Conservation (phyloP, 208 protist genomes). For the Porcisia hertigi region DNA sequence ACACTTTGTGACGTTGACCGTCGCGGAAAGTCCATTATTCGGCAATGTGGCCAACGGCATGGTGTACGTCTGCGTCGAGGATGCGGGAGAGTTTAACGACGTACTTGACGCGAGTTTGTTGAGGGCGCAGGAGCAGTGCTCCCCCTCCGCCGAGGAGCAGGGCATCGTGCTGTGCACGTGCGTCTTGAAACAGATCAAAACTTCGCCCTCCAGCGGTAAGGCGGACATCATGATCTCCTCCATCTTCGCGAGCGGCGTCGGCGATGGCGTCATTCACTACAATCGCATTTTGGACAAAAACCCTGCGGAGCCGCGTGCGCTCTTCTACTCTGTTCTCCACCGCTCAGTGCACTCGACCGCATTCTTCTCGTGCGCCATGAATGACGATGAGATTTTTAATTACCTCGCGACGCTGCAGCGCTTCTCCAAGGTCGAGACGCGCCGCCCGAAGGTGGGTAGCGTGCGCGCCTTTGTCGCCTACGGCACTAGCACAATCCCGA, state of each 20-base stretch:
- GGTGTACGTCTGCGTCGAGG: constrained; percentile 54
- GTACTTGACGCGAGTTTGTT: constrained; percentile 49
- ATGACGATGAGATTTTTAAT: constrained; percentile 32
- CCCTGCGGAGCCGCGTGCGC: constrained; percentile 69
- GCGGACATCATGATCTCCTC: constrained; percentile 72
- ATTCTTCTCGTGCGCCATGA: constrained; percentile 41
- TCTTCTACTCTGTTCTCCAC: constrained; percentile 78
- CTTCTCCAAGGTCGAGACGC: constrained; percentile 68
- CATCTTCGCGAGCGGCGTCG: constrained; percentile 71
- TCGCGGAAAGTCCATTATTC: constrained; percentile 75
- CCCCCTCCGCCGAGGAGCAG: constrained; percentile 36
- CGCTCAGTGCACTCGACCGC: constrained; percentile 58
- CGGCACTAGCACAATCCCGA: constrained; percentile 45
- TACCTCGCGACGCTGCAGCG: constrained; percentile 60
- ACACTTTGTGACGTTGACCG: constrained; percentile 44
- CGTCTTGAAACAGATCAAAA: constrained; percentile 69
- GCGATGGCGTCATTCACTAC: constrained; percentile 74
- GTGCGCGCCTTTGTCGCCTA: constrained; percentile 54
- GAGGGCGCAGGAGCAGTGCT: constrained; percentile 24
- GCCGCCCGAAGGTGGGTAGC: constrained; percentile 58
- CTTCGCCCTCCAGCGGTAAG: constrained; percentile 31
- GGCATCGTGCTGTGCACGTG: constrained; percentile 70
- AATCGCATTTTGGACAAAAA: constrained; percentile 84
- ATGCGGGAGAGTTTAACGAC: constrained; percentile 66
- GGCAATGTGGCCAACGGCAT: constrained; percentile 69